Evolutionary conservation across 768 basidiomycete genomes (phyloP), one percentile per base, ranked within the genome.

Genomic region (Hortiboletus campestris): DNA sequence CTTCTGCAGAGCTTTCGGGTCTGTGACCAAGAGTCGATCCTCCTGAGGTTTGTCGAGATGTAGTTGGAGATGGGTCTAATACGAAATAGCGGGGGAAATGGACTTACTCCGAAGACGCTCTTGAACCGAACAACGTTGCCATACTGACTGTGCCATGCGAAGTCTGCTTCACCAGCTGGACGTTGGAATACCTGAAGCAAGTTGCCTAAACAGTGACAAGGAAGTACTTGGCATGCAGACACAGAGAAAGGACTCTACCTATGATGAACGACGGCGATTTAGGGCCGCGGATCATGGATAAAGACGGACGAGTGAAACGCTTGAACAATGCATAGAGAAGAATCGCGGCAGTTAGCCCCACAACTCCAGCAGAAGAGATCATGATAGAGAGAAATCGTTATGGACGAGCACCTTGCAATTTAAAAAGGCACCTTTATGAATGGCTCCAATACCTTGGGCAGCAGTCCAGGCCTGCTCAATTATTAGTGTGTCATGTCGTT

Each of bases 21-120:
- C 80, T 8, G 77, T 65, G 4, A 81, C 56, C 36, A 81, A 57
- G 4, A 82, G 74, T 19, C 73, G 70, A 51, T 80, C 73, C 58
- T 78, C 75, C 80, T 80, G 53, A 39, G 6, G 4, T 20, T 55
- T 6, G 7, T 39, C 45, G 41, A 49, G 25, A 54, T 22, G 39
- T 49, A 70, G 71, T 42, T 25, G 4, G 6, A 6, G 19, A 22
- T 10, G 3, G n/a, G 16, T 13, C 6, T 4, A 12, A 14, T 17
- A 5, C 34, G 36, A 40, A 19, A 54, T 20, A 8, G 7, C 4
- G 5, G 28, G n/a, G 12, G 10, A 20, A 6, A 36, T 6, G 11
- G 3, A 52, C 67, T 28, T 45, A 68, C 70, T 16, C 64, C 63
- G 14, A 70, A 49, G 13, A 62, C 38, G 7, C 61, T 60, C 44